Conservation (phyloP, 2,329 filamentous ascomycete species). For the Fusarium odoratissimum region DNA sequence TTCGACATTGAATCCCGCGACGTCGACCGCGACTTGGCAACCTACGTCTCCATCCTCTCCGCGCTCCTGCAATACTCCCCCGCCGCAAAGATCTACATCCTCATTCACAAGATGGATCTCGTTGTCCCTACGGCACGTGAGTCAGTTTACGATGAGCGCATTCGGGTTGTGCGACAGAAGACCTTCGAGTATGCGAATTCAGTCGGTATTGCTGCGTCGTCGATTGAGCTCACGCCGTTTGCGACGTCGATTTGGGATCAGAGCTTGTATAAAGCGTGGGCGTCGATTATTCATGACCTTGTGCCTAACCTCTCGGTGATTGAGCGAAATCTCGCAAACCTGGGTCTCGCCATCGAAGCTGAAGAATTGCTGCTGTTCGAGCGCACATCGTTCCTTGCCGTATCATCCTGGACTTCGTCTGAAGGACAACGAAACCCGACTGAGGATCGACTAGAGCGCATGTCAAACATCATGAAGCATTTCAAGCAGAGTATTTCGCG, state of each 20-base stretch:
- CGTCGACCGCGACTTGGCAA: conserved; percentile 90
- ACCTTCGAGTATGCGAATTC: conserved; percentile 66
- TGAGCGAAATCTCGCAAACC: conserved; percentile 83
- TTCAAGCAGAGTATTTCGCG: conserved; percentile 89
- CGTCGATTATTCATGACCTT: conserved; percentile 95
- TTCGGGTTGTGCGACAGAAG: conserved; percentile 79
- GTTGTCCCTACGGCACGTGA: conserved; percentile 84
- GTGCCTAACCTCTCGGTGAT: conserved; percentile 94
- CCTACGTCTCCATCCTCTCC: conserved; percentile 89
- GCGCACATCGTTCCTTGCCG: conserved; percentile 93
- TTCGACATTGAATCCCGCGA: conserved; percentile 98
- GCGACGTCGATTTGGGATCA: conserved; percentile 99
- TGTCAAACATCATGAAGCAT: conserved; percentile 97
- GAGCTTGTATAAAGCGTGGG: conserved; percentile 97
- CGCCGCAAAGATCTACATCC: conserved; percentile 86
- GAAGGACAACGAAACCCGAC: conserved; percentile 85
- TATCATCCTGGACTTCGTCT: conserved; percentile 87
- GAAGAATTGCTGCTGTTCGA: conserved; percentile 96
- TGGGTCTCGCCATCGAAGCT: conserved; percentile 88
- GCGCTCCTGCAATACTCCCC: conserved; percentile 88
- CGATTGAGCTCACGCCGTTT: conserved; percentile 83
- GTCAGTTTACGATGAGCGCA: conserved; percentile 85
- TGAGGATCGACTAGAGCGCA: conserved; percentile 89
- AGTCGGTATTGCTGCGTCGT: conserved; percentile 47
- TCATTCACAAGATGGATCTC: conserved; percentile 99